Evolutionary conservation across 306 rosid genomes (phyloP), one percentile per base, ranked within the genome.

Genomic region (Fragaria ananassa): DNA sequence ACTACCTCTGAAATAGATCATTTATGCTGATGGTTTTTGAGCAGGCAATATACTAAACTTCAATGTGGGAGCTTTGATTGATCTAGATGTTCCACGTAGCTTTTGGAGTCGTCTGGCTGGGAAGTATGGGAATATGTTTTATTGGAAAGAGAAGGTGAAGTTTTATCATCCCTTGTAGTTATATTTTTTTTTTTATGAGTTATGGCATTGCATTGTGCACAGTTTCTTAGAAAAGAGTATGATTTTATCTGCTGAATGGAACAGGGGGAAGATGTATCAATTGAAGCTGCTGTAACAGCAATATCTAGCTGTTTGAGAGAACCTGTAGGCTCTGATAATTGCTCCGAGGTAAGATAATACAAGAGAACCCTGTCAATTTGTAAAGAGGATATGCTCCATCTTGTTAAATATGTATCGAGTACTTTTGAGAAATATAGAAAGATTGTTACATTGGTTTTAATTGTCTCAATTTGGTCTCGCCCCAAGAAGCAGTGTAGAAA

Each of bases 71-170:
- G 93, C 92, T 37, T 64, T 95, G 0, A 86, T 95, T 10, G 98
- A 95, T 83, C 83, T 92, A 74, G 98, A 92, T 70, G 80, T 95
- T 67, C 98, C 98, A 2, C 95, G 95, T 31, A 95, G 96, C 79
- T 95, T 95, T 68, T 95, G 98, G 98, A 95, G 96, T 80, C 96
- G 98, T 65, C 83, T 95, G 81, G 96, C 98, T 0, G 98, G 97
- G 70, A 95, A 89, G 78, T 95, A 95, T 8, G 98, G 98, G 46
- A 95, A 90, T 82, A 89, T 95, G 51, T 95, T 95, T 86, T 95
- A 89, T 61, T 95, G 98, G 97, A 92, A 89, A 88, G 98, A 95
- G 85, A 85, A 95, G 97, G 98, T 87, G 39, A 50, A 65, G 60
- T 76, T 23, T 17, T 39, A 37, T 71, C 63, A 70, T 37, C 70